Conservation (phyloP, 805 yeast genomes). For the Metschnikowia lunata region DNA sequence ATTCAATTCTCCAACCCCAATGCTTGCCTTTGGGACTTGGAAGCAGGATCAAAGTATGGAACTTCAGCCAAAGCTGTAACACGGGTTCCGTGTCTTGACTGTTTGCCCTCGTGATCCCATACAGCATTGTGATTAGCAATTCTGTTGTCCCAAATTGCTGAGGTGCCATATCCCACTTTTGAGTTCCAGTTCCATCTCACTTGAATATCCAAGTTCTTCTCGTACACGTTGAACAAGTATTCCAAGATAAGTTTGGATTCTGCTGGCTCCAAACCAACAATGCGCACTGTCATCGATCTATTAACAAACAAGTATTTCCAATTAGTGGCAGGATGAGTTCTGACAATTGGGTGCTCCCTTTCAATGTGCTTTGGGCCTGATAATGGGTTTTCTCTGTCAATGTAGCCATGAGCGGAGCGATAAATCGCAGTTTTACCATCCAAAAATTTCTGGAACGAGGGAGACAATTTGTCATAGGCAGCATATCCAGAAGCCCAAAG, state of each 20-base stretch:
- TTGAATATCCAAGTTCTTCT: slow-evolving; percentile 48
- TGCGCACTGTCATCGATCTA: slow-evolving; percentile 27
- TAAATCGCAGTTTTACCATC: slow-evolving; percentile 49
- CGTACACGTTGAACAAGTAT: slow-evolving; percentile 15
- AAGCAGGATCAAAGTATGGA: slow-evolving; percentile 47
- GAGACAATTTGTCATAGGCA: slow-evolving; percentile 53
- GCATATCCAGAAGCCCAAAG: slow-evolving; percentile 56
- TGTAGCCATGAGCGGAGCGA: slow-evolving; percentile 36
- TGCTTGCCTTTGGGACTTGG: slow-evolving; percentile 52
- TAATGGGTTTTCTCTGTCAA: slow-evolving; percentile 33
- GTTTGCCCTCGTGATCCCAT: slow-evolving; percentile 45
- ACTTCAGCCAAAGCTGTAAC: slow-evolving; percentile 47
- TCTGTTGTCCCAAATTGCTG: slow-evolving; percentile 61
- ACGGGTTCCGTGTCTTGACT: slow-evolving; percentile 38
- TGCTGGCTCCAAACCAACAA: slow-evolving; percentile 28
- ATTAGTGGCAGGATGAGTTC: slow-evolving; percentile 33
- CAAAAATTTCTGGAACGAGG: slow-evolving; percentile 45
- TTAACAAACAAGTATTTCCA: slow-evolving; percentile 31
- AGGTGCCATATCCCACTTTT: slow-evolving; percentile 38
- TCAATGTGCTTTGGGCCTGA: slow-evolving; percentile 27
- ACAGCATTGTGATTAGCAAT: slow-evolving; percentile 50
- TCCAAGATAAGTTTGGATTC: slow-evolving; percentile 19
- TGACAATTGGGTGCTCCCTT: slow-evolving; percentile 28
- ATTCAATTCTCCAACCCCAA: slow-evolving; percentile 30
- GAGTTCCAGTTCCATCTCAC: slow-evolving; percentile 19